Base-by-base conservation (phyloP, 495 filamentous ascomycete genomes). In the Lophium mytilinum region DNA sequence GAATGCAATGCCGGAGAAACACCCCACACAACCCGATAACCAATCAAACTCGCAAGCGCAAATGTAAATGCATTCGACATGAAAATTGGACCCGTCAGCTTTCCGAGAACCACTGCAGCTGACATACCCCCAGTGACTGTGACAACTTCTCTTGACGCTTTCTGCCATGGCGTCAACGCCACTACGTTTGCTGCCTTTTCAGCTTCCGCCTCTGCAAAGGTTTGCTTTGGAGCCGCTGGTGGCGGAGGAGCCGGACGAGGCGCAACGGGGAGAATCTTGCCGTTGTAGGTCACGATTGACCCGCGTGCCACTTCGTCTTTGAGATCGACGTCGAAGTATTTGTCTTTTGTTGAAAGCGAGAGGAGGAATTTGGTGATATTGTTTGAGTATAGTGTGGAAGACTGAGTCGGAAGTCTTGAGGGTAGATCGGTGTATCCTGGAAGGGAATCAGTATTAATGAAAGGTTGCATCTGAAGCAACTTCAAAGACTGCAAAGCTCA, bases 11-110 rank as follows among this genome's bases (percentile, higher is more conserved):
- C 85, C 8, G 88, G 87, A 0, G 70, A 68, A 10, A 91, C 87
- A 42, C 85, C 85, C 87, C 88, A 90, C 7, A 92, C 86, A 9
- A 85, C 86, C 18, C 87, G 80, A 61, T 92, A 90, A 6, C 88
- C 88, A 57, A 90, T 85, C 14, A 92, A 69, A 50, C 86, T 85
- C 42, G 88, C 86, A 50, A 92, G 76, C 9, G 83, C 83, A 63
- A 89, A 89, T 8, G 84, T 89, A 69, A 90, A 85, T 65, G 83
- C 80, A 62, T 92, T 90, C 40, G 80, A 70, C 88, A 92, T 92
- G 71, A 92, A 89, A 19, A 88, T 55, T 1, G 88, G 88, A 18
- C 84, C 80, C 6, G 87, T 89, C 5, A 83, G 70, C 66, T 90
- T 92, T 36, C 88, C 88, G 17, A 92, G 71, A 4, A 82, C 84